Percentiles rank a stretch among this genome's conserved stretches.
phyloP scores from a whole-genome alignment of 768 basidiomycete species.

The Phlegmacium glaucopus region DNA sequence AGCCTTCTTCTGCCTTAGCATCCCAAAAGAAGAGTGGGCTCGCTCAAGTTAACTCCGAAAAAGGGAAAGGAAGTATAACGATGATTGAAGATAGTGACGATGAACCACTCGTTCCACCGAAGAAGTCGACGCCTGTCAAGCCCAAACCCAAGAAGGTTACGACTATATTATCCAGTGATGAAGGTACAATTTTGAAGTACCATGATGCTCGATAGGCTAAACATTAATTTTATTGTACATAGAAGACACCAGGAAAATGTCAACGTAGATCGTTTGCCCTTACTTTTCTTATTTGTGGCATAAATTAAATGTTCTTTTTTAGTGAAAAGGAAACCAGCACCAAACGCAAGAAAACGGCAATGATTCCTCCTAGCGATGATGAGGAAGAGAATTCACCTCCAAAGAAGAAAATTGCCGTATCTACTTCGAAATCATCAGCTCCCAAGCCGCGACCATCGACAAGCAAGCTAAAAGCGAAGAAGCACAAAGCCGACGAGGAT shows the following conservation, averaged over 20 bases:
- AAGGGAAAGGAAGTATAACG: neutral
- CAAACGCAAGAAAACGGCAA: slow-evolving; percentile 30
- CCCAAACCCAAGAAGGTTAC: slow-evolving; percentile 6
- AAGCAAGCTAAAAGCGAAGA: slow-evolving; percentile 20
- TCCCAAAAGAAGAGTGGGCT: too few relatives aligned
- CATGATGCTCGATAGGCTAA: neutral
- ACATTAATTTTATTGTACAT: neutral
- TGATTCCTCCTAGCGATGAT: slow-evolving; percentile 36
- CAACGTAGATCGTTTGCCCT: slow-evolving; percentile 7
- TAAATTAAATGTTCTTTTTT: slow-evolving; percentile 10
- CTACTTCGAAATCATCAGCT: slow-evolving; percentile 19
- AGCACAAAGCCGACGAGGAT: slow-evolving; percentile 23
- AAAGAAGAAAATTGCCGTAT: slow-evolving; percentile 37
- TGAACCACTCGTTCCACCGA: slow-evolving; percentile 18
- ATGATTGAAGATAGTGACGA: slow-evolving; percentile 27
- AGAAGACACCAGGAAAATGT: slow-evolving; percentile 8
- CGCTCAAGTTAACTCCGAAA: too few relatives aligned
- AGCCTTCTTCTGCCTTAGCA: too few relatives aligned
- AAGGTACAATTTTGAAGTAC: slow-evolving; percentile 14
- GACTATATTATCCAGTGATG: slow-evolving; percentile 31
- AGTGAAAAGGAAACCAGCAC: slow-evolving; percentile 19
- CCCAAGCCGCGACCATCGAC: slow-evolving; percentile 23
- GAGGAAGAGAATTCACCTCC: slow-evolving; percentile 37
- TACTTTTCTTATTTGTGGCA: slow-evolving; percentile 4
- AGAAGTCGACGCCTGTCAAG: slow-evolving; percentile 10